These are phyloP conservation scores for Aspergillus kassunensis DNA, from an alignment of 495 filamentous ascomycete species.

Conservation along the genomic window DNA sequence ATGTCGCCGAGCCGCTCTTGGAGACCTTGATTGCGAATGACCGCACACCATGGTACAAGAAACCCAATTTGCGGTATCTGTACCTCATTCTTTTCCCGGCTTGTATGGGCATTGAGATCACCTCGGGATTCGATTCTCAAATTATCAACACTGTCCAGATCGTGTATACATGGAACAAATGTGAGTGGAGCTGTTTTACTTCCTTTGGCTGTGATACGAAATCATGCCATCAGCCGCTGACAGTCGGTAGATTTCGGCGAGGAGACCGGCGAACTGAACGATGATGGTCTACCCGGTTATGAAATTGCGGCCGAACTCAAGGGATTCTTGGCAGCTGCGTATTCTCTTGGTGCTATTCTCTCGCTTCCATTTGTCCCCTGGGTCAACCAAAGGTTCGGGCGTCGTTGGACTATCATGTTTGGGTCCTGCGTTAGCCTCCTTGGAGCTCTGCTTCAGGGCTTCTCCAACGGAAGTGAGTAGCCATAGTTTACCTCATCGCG, in stretches of 20 bases:
- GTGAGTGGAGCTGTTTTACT: conserved; percentile 43
- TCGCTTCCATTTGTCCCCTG: conserved; percentile 58
- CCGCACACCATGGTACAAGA: conserved; percentile 53
- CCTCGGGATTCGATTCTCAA: conserved; percentile 67
- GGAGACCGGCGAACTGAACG: conserved; percentile 19
- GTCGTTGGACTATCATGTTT: conserved; percentile 56
- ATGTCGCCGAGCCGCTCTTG: conserved; percentile 29
- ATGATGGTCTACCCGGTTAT: conserved; percentile 17
- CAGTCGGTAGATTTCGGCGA: conserved; percentile 31
- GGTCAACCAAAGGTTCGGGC: conserved; percentile 52
- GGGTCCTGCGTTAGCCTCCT: conserved; percentile 56
- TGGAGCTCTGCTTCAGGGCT: conserved; percentile 54
- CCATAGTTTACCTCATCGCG: background rate
- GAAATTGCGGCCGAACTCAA: conserved; percentile 23
- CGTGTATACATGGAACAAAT: conserved; percentile 52
- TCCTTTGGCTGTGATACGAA: no score
- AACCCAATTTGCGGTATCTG: conserved; percentile 55
- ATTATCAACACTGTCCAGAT: conserved; percentile 69
- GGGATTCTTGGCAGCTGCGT: conserved; percentile 26
- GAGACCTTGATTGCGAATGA: conserved; percentile 22
- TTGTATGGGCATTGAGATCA: conserved; percentile 67
- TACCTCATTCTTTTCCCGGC: conserved; percentile 63
- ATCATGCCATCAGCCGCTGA: background rate
- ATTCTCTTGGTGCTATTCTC: conserved; percentile 44
- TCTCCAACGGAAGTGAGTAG: conserved; percentile 24